Percentiles rank a stretch among this genome's conserved stretches.
Conservation (phyloP, 2,329 filamentous ascomycete genomes). For the Colletotrichum brevisporum region DNA sequence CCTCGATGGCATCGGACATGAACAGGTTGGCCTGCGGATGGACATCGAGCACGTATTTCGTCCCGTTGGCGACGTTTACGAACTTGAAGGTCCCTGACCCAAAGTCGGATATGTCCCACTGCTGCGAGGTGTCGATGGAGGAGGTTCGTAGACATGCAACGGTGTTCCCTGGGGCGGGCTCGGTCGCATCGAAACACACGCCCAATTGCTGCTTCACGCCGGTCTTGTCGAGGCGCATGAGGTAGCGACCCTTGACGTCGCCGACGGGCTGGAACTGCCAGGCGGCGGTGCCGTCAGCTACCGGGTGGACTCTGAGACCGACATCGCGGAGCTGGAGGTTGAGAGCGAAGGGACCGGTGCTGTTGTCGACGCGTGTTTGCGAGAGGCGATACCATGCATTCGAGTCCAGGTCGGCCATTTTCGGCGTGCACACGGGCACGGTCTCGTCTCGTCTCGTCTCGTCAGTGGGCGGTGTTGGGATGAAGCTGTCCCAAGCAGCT, state of each 20-base stretch:
- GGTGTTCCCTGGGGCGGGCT: constrained; percentile 46
- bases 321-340: constrained; percentile 43
- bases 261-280: constrained; percentile 50
- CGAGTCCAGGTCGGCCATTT: constrained; percentile 46
- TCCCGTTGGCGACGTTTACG: constrained; percentile 51
- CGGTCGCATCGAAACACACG: constrained; percentile 46
- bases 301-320: constrained; percentile 44
- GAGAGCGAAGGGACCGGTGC: constrained; percentile 43
- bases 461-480: constrained; percentile 5
- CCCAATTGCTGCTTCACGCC: constrained; percentile 49
- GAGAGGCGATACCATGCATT: constrained; percentile 54
- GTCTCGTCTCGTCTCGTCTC: neutral
- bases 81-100: constrained; percentile 48
- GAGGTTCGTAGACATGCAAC: constrained; percentile 48
- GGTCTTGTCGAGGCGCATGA: constrained; percentile 48
- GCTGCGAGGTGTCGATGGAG: constrained; percentile 47
- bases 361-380: constrained; percentile 51
- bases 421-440: constrained; percentile 25
- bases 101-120: constrained; percentile 52
- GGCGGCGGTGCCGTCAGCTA: constrained; percentile 37
- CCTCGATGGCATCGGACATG: constrained; percentile 44
- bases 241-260: constrained; percentile 48
- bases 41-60: constrained; percentile 50
- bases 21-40: constrained; percentile 50
- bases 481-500: constrained; percentile 23